Evolutionary conservation across 2,329 filamentous ascomycete genomes (phyloP), one percentile per base, ranked within the genome.

Genomic region (Pezicula carpinea): DNA sequence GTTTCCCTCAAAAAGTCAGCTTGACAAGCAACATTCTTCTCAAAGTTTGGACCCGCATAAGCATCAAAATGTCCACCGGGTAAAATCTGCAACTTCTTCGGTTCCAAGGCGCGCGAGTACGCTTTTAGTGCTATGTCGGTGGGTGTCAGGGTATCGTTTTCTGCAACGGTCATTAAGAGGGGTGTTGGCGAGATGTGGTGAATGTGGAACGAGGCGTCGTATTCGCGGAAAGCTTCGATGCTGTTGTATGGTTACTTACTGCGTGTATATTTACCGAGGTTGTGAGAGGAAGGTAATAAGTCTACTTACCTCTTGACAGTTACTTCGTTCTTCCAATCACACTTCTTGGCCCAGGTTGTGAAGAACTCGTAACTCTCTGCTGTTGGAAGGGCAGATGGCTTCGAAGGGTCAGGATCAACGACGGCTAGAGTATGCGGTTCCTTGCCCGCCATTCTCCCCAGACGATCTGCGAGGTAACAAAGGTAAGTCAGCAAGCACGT

Each of bases 51-150:
- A 17, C 32, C 32, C 5, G 13, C 5, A 17, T 68, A 70, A 8
- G 48, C 59, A 48, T 68, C 67, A 53, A 70, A 71, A 58, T 71
- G 69, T 3, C 65, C 67, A n/a, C 64, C 62, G 6, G 60, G 56
- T 18, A 70, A 43, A 18, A 67, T 52, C 7, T 63, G 54, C 39
- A 71, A 53, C 46, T 67, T 54, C 53, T 71, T 71, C 15, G 67
- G 67, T 52, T 70, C 67, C 23, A 53, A 46, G 1, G 67, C 69
- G 5, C 59, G 55, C 11, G 55, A 51, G 48, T 61, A 70, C 11
- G 67, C 63, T 36, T 60, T 60, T 8, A 70, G 48, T 15, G 63
- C 55, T 4, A 68, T 40, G 46, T 67, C 63, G 5, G 61, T 56
- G 3, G 63, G 59, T 5, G 62, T 64, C 6, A 68, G 44, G 26